phyloP scores from a whole-genome alignment of 2,329 filamentous ascomycete genomes.

The Apiospora hydei region DNA sequence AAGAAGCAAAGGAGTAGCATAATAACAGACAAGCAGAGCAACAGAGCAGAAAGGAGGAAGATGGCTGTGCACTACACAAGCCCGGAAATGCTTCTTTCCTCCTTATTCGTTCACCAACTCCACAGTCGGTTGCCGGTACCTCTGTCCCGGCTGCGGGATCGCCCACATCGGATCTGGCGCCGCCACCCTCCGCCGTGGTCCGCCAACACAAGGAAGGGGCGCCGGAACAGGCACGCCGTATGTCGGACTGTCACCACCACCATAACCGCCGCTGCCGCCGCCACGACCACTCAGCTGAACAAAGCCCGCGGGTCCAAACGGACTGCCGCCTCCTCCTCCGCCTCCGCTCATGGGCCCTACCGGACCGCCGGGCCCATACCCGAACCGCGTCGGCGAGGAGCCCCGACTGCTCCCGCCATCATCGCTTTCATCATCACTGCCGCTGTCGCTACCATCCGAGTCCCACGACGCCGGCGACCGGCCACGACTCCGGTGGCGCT shows the following conservation, averaged over 20 bases:
- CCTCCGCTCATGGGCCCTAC: not conserved
- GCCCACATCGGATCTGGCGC: conserved; percentile 6
- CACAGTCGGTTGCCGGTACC: not conserved
- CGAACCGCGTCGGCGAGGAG: not conserved
- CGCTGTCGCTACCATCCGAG: not conserved
- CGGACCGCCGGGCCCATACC: not conserved
- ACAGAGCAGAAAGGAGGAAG: not conserved
- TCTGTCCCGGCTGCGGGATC: not conserved
- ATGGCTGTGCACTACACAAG: not conserved
- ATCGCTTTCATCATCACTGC: not conserved
- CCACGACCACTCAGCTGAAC: not conserved
- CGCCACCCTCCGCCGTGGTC: not conserved
- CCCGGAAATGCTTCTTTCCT: not conserved
- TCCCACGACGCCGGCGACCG: not conserved
- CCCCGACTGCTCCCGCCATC: not conserved
- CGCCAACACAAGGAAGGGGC: not conserved
- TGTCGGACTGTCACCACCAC: not conserved
- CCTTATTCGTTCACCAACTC: conserved; percentile 14
- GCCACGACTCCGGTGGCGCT: not conserved
- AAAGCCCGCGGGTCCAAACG: not conserved
- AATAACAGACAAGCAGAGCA: not conserved
- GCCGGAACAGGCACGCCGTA: conserved; percentile 2
- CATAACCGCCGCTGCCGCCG: not conserved
- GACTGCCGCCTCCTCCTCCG: not conserved
- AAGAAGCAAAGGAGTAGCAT: not conserved